Evolutionary conservation across 805 yeast species (phyloP).

Genomic region (Maudiozyma bulderi): DNA sequence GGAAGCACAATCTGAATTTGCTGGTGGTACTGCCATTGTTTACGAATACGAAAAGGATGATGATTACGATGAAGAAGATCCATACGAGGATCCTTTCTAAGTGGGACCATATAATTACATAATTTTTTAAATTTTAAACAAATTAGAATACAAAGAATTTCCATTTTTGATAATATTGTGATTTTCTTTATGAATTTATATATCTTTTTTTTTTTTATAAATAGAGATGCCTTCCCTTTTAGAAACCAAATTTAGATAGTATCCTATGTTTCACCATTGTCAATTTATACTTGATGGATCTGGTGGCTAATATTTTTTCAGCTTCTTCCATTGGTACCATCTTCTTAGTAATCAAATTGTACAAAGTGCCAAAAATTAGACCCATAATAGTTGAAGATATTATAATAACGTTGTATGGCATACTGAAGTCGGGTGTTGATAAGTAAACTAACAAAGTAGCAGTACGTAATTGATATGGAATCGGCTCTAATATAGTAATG

Average conservation of each 20-base stretch:
- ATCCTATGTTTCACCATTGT: constrained; percentile 8
- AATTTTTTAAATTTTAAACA: too few species aligned
- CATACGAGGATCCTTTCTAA: constrained; percentile 90
- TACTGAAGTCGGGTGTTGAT: constrained; percentile 96
- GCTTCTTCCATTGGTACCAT: constrained; percentile 69
- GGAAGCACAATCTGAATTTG: constrained; percentile 69
- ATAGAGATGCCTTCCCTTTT: background rate
- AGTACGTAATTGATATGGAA: constrained; percentile 53
- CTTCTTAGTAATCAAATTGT: constrained; percentile 65
- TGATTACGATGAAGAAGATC: constrained; percentile 97
- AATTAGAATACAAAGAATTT: background rate
- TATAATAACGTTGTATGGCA: constrained; percentile 97
- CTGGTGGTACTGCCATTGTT: constrained; percentile 81
- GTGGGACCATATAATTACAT: background rate
- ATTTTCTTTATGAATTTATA: background rate
- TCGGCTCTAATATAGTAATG: constrained; percentile 43
- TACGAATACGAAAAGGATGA: constrained; percentile 95
- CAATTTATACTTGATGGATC: constrained; percentile 17
- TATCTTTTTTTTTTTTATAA: background rate
- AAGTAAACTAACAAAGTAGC: constrained; percentile 77
- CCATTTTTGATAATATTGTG: background rate
- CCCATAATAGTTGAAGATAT: constrained; percentile 91
- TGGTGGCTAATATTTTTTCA: constrained; percentile 24
- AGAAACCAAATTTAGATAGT: constrained; percentile 2
- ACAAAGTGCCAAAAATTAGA: constrained; percentile 77